Evolutionary conservation across 2,329 filamentous ascomycete species (phyloP).

Genomic region (Epichloe sylvatica): DNA sequence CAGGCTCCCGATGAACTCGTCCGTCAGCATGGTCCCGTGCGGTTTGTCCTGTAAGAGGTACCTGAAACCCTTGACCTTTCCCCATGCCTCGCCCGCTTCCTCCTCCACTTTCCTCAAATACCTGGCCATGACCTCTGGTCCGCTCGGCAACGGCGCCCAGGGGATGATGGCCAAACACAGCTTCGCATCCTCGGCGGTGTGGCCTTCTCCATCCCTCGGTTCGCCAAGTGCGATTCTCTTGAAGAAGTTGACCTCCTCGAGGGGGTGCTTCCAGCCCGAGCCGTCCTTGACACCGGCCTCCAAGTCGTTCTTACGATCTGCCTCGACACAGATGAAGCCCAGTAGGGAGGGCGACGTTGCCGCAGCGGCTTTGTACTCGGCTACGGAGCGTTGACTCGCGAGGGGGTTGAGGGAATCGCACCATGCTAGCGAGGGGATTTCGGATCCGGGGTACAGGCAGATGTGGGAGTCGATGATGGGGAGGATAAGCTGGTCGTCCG

Average conservation of each 20-base stretch:
- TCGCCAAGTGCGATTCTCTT: constrained; percentile 49
- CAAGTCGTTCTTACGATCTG: constrained; percentile 55
- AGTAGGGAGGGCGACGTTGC: constrained; percentile 30
- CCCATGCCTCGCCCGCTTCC: constrained; percentile 50
- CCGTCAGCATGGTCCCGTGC: constrained; percentile 46
- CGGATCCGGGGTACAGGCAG: constrained; percentile 65
- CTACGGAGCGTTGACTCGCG: constrained; percentile 47
- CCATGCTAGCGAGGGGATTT: constrained; percentile 58
- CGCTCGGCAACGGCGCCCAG: constrained; percentile 71
- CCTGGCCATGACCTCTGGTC: constrained; percentile 40
- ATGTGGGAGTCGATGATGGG: constrained; percentile 82
- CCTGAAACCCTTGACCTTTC: constrained; percentile 61
- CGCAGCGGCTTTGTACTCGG: constrained; percentile 44
- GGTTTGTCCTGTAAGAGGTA: constrained; percentile 73
- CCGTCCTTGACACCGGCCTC: constrained; percentile 29
- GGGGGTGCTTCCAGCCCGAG: constrained; percentile 50
- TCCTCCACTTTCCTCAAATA: constrained; percentile 52
- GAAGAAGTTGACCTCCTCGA: constrained; percentile 59
- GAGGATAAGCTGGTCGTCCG: constrained; percentile 27
- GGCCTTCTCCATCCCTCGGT: constrained; percentile 43
- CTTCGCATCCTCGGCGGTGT: constrained; percentile 27
- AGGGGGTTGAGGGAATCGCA: constrained; percentile 45
- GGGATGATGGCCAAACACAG: constrained; percentile 59
- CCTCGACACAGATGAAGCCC: constrained; percentile 74
- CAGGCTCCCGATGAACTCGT: constrained; percentile 50